A percentile compares a stretch with the other conserved stretches of the same genome.
phyloP scores from a whole-genome alignment of 2,329 filamentous ascomycete species.

The Hymenoscyphus occultus region DNA sequence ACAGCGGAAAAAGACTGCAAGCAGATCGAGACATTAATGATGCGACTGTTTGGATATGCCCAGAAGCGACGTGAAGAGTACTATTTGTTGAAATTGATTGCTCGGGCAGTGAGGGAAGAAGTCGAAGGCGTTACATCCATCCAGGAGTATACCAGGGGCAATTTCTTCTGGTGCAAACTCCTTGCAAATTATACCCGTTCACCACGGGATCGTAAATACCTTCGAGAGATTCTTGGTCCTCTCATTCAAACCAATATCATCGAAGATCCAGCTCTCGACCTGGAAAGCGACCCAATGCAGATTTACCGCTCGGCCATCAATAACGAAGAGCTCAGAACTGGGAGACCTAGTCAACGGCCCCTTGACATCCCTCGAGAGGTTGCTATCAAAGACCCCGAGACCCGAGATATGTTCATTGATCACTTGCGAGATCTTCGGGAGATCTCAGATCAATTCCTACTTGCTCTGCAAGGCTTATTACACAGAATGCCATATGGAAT shows the following conservation, averaged over 20 bases:
- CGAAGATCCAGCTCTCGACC: constrained; percentile 83
- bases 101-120: constrained; percentile 80
- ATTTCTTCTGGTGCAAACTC: constrained; percentile 90
- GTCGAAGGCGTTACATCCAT: constrained; percentile 69
- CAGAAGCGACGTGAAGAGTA: constrained; percentile 97
- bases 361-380: constrained; percentile 86
- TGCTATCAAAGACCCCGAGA: constrained; percentile 94
- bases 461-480: constrained; percentile 75
- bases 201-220: constrained; percentile 86
- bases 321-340: constrained; percentile 93
- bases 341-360: constrained; percentile 74
- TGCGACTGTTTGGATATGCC: constrained; percentile 95
- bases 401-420: constrained; percentile 86
- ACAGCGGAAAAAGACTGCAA: constrained; percentile 90
- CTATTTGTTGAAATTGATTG: constrained; percentile 86
- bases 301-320: constrained; percentile 96
- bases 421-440: constrained; percentile 91
- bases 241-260: constrained; percentile 89
- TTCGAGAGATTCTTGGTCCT: constrained; percentile 80
- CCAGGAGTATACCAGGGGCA: constrained; percentile 84
- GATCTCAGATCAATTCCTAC: constrained; percentile 87
- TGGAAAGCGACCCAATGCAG: constrained; percentile 96
- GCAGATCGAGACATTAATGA: constrained; percentile 86
- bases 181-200: constrained; percentile 85
- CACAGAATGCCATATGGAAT: constrained; percentile 91